Conservation (phyloP, 2,329 filamentous ascomycete genomes). For the Colletotrichum kahawae region DNA sequence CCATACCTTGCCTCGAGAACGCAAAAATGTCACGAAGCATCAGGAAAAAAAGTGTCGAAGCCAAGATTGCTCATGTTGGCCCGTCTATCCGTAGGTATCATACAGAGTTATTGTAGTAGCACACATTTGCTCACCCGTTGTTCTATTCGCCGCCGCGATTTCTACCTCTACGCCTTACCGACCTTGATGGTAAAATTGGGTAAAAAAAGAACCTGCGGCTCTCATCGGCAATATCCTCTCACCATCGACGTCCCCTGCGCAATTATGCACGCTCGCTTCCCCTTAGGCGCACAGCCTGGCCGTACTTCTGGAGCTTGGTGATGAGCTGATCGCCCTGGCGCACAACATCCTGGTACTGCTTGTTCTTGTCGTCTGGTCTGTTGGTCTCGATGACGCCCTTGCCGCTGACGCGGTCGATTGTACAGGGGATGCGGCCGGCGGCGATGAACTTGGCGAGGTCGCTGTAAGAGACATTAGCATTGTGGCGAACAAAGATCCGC, state of each 20-base stretch:
- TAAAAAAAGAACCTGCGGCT: background rate
- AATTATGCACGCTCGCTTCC: conserved; percentile 87
- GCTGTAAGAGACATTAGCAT: conserved; percentile 50
- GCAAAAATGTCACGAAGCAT: background rate
- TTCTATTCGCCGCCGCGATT: conserved; percentile 8
- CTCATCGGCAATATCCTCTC: background rate
- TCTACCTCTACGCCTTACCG: conserved; percentile 5
- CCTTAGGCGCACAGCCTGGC: conserved; percentile 90
- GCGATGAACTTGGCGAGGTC: conserved; percentile 98
- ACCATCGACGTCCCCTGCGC: background rate
- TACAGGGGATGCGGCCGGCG: conserved; percentile 91
- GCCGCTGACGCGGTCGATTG: conserved; percentile 94
- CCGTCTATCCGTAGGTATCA: conserved; percentile 35
- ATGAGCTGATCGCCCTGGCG: conserved; percentile 98
- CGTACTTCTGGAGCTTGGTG: conserved; percentile 99
- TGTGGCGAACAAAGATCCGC: no score
- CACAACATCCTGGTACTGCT: conserved; percentile 98
- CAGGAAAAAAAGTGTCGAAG: background rate
- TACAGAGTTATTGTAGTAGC: conserved; percentile 32
- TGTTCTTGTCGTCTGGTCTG: conserved; percentile 98
- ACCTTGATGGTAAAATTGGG: background rate
- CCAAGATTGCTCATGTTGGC: conserved; percentile 23
- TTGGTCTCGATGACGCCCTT: conserved; percentile 98
- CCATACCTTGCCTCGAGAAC: background rate
- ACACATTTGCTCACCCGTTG: conserved; percentile 24